Evolutionary conservation across 2,329 filamentous ascomycete species (phyloP), one percentile per base, ranked within the genome.

Genomic region (Pseudocercospora crystallina): DNA sequence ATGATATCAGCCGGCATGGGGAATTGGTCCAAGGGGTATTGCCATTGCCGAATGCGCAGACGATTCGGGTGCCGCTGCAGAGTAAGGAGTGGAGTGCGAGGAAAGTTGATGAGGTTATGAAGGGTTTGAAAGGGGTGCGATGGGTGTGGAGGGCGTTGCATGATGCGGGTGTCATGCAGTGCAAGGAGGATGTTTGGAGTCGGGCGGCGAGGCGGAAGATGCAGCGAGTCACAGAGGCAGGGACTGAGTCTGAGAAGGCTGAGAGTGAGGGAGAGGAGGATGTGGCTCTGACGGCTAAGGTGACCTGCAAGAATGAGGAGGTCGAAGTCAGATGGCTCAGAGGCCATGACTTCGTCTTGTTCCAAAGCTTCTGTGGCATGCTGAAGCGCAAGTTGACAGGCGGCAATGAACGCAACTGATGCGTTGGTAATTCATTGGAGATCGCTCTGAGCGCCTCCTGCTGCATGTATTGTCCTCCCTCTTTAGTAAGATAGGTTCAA

Each of bases 351-450:
- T 75, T 80, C 13, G 77, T 84, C 0, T 65, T 94, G 0, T 96
- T 92, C 69, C 88, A 95, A 71, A 96, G 91, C 66, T 90, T 99
- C 56, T 86, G 84, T 53, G 90, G 89, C 0, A 90, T 91, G 74
- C 57, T 95, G 38, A 87, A 84, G 68, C 49, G 62, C 39, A 26
- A 26, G 7, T 26, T 26, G 20, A 26, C 20, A 26, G 20, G 20
- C 20, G 20, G 3, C 20, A 26, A 26, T 26, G 20, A 26, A 26
- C 20, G 20, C 20, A 26, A 26, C 7, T 26, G 20, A 26, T 26
- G 20, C 20, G 7, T 26, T 26, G 3, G 7, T 26, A 7, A 4
- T 26, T 7, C 7, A 4, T 26, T 26, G 4, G 20, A 26, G 20
- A 26, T 7, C 3, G 20, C 20, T 7, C 20, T 26, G n/a, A n/a